Evolutionary conservation across 371 early-diverging fungal genomes (phyloP).

Genomic region (Smittium mucronatum): DNA sequence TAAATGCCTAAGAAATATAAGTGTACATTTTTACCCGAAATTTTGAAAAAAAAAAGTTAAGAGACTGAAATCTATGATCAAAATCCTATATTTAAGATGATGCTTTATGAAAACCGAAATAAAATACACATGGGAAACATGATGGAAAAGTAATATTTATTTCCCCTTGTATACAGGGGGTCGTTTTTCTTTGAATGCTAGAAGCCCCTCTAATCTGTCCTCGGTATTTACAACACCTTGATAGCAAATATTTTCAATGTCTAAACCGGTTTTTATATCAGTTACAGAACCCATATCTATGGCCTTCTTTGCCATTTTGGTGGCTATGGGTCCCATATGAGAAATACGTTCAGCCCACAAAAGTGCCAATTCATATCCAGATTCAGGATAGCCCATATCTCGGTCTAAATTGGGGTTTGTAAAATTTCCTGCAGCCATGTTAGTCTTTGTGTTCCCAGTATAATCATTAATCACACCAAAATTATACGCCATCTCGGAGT

Average conservation of each 20-base stretch:
- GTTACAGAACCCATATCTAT: constrained; percentile 66
- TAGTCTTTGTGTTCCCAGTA: constrained; percentile 4
- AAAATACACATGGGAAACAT: too few relatives aligned
- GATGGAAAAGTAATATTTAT: constrained; percentile 33
- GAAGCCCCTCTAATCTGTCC: constrained; percentile 81
- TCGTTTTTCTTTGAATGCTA: constrained; percentile 50
- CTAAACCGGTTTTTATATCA: constrained; percentile 78
- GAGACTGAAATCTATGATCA: too few relatives aligned
- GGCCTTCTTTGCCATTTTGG: constrained; percentile 77
- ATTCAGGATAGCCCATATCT: constrained; percentile 2
- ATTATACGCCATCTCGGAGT: constrained; percentile 43
- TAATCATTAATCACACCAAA: constrained; percentile 58
- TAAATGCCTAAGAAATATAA: too few relatives aligned
- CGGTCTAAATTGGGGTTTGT: constrained; percentile 3
- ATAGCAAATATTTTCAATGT: constrained; percentile 90
- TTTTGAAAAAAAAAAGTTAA: too few relatives aligned
- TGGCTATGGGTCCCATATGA: constrained; percentile 79
- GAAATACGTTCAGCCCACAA: constrained; percentile 68
- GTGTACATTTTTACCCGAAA: too few relatives aligned
- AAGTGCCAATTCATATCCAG: constrained; percentile 56
- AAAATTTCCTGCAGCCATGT: constrained; percentile 9
- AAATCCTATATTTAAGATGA: too few relatives aligned
- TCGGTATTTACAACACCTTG: constrained; percentile 86
- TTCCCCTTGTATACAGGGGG: constrained; percentile 74
- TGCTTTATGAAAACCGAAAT: too few relatives aligned